A percentile compares a stretch with the other conserved stretches of the same genome.
phyloP scores from a whole-genome alignment of 2,329 filamentous ascomycete genomes.

The Trichoderma cornu-damae region DNA sequence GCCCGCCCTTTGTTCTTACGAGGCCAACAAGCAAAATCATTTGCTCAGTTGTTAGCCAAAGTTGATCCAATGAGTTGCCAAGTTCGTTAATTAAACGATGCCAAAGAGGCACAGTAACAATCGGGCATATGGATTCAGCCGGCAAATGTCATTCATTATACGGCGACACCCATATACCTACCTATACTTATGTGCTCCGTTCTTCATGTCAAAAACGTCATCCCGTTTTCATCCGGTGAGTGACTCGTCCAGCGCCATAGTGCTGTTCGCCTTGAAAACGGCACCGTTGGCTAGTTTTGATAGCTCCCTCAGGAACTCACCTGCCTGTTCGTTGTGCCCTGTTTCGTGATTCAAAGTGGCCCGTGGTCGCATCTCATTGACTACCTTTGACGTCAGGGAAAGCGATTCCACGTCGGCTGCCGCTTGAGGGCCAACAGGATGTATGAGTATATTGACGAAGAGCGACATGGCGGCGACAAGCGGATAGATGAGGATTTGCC shows the following conservation, averaged over 20 bases:
- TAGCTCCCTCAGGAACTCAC: not conserved
- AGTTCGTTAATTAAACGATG: too few relatives aligned
- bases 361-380: not conserved
- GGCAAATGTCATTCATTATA: too few relatives aligned
- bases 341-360: not conserved
- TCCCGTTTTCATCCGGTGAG: not conserved
- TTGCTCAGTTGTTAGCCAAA: too few relatives aligned
- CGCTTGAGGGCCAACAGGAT: not conserved
- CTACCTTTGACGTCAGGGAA: not conserved
- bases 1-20: not conserved
- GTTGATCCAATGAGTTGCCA: too few relatives aligned
- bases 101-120: too few relatives aligned
- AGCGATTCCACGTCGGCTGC: not conserved
- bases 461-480: not conserved
- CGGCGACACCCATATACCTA: too few relatives aligned
- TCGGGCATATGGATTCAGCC: too few relatives aligned
- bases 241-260: not conserved
- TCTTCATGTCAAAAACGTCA: too few relatives aligned
- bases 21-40: not conserved
- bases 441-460: not conserved
- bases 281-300: not conserved
- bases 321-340: not conserved
- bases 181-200: too few relatives aligned
- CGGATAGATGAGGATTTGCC: not conserved
- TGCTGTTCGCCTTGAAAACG: not conserved